Base-by-base conservation (phyloP, 148 eudicot species). In the Amaranthus palmeri region DNA sequence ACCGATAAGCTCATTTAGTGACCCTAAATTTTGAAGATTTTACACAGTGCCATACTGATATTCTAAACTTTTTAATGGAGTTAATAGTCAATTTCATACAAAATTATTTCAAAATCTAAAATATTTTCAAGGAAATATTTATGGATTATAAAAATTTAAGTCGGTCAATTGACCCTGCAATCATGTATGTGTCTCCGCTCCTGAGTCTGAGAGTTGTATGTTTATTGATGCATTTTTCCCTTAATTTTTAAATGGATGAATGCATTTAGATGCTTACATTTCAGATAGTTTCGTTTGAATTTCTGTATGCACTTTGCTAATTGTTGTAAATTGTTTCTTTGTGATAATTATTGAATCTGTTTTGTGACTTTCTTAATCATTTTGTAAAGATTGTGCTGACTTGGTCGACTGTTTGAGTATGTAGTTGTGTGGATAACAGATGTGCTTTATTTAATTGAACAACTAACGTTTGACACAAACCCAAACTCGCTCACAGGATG, bases 401-500 rank as follows among this genome's bases (percentile, higher is more conserved):
- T 44, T 6, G 10, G 45, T 44, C 42, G 13, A 44, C 45, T n/a
- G n/a, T 8, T 44, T 25, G 40, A 47, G 57, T 55, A 1, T 8
- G 42, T 5, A 9, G 47, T 67, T 58, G 45, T 56, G 40, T 74
- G 48, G 18, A 66, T 54, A 36, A 13, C 4, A 18, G 40, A 13
- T 36, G 15, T 40, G 36, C 42, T 10, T 55, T 45, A 8, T 8
- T 45, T n/a, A 0, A 42, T 9, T 69, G 54, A 70, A 55, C 9
- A 6, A 56, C 69, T 63, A 18, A 77, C 18, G 53, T 40, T 65
- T 56, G 43, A 46, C 10, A 41, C n/a, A 7, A 78, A 72, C 11
- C 58, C 10, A 13, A 13, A 74, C 36, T 61, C 66, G 14, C 75
- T 74, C 82, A 83, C 90, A 91, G 97, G 75, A 69, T 25, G 86